Conservation (phyloP, 768 basidiomycete genomes). For the Lyophyllum atratum region DNA sequence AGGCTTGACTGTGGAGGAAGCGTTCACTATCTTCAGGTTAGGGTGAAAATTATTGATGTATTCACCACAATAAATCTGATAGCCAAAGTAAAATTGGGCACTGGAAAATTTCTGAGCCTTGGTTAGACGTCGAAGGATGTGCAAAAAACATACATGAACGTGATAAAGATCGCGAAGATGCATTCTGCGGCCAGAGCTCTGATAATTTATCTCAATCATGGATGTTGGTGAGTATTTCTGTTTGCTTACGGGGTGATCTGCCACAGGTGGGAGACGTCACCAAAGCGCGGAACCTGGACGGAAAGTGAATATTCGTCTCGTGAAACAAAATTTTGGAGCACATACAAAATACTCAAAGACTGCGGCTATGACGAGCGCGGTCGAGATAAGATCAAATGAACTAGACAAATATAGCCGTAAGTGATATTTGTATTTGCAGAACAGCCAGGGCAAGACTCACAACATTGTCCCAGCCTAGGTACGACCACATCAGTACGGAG, state of each 20-base stretch:
- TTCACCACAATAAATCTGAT: background rate
- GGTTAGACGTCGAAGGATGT: no score
- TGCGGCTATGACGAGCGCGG: background rate
- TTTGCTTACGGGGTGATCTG: background rate
- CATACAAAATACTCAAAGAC: background rate
- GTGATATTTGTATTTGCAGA: background rate
- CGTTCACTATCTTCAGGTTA: background rate
- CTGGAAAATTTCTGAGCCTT: background rate
- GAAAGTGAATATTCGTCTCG: background rate
- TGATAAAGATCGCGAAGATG: background rate
- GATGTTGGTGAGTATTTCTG: background rate
- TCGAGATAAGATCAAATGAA: background rate
- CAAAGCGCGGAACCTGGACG: background rate
- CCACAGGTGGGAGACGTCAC: background rate
- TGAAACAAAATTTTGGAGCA: background rate
- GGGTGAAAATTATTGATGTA: background rate
- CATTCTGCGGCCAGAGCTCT: background rate
- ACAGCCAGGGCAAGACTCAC: background rate
- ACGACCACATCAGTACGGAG: background rate
- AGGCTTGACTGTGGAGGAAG: background rate
- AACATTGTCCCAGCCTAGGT: background rate
- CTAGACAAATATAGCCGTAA: background rate
- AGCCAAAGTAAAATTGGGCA: background rate
- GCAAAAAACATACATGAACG: background rate
- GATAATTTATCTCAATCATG: background rate